phyloP scores from a whole-genome alignment of 2,329 filamentous ascomycete species.

The Metarhizium anisopliae region DNA sequence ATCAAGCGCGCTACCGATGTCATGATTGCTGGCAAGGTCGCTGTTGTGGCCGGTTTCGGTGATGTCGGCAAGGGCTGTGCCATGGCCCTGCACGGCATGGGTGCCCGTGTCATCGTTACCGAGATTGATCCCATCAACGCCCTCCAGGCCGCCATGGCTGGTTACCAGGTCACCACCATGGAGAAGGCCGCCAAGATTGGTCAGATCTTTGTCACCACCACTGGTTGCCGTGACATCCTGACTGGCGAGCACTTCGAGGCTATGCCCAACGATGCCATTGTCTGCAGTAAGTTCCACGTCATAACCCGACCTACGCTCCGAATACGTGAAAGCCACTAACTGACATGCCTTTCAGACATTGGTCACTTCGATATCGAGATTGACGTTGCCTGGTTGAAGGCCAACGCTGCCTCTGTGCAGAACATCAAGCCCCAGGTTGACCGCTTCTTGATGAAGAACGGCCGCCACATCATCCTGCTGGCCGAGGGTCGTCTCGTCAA shows the following conservation, averaged over 20 bases:
- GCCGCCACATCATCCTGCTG: conserved; percentile 95
- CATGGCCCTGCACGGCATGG: conserved; percentile 92
- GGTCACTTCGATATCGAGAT: conserved; percentile 99
- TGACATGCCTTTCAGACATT: conserved; percentile 53
- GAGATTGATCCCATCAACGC: conserved; percentile 99
- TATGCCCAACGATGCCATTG: conserved; percentile 97
- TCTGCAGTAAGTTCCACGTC: conserved; percentile 65
- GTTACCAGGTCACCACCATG: conserved; percentile 96
- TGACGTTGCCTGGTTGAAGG: conserved; percentile 98
- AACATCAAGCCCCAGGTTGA: conserved; percentile 99
- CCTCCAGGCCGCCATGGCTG: conserved; percentile 95
- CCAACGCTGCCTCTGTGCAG: conserved; percentile 83
- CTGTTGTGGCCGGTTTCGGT: conserved; percentile 95
- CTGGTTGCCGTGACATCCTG: conserved; percentile 97
- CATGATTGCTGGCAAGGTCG: conserved; percentile 99
- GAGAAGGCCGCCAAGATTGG: conserved; percentile 82
- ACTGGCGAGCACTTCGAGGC: conserved; percentile 83
- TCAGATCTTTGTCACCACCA: conserved; percentile 99
- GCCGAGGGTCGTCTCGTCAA: conserved; percentile 99
- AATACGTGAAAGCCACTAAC: background rate
- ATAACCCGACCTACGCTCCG: background rate
- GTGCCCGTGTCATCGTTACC: conserved; percentile 90
- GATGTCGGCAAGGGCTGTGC: conserved; percentile 99
- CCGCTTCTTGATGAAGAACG: conserved; percentile 88
- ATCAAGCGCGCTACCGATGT: conserved; percentile 99